Evolutionary conservation across 257 asterid genomes (phyloP).

Genomic region (Nicotiana undulata): DNA sequence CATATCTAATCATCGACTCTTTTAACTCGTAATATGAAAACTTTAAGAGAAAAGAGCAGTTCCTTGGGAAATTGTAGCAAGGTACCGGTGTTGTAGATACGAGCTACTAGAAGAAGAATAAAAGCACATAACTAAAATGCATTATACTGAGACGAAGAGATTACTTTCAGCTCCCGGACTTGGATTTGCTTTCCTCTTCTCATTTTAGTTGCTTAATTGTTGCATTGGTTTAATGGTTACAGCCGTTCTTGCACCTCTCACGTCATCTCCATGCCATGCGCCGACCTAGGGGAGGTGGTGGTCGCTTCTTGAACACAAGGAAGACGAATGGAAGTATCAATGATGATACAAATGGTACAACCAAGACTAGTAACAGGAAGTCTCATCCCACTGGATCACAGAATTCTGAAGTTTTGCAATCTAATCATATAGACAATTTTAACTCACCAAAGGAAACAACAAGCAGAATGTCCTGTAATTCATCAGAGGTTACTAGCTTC

Average conservation of each 20-base stretch:
- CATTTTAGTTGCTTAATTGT: background rate
- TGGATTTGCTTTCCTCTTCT: background rate
- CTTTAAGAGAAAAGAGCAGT: no score
- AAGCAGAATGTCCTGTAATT: constrained; percentile 21
- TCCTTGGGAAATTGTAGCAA: no score
- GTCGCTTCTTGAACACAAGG: constrained; percentile 55
- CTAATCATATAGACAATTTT: constrained; percentile 22
- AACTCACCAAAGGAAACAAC: constrained; percentile 18
- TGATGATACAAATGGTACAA: background rate
- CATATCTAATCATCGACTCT: no score
- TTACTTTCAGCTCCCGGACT: background rate
- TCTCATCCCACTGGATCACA: constrained; percentile 27
- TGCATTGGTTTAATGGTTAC: background rate
- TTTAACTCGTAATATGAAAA: no score
- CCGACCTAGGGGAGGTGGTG: constrained; percentile 64
- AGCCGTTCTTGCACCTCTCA: constrained; percentile 69
- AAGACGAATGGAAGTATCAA: constrained; percentile 1
- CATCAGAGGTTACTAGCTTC: constrained; percentile 28
- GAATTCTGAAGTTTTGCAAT: constrained; percentile 36
- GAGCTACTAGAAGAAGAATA: background rate
- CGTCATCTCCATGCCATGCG: constrained; percentile 30
- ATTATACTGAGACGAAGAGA: background rate
- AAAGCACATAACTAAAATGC: background rate
- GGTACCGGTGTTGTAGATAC: background rate
- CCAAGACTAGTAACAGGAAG: background rate